A percentile compares a stretch with the other conserved stretches of the same genome.
Conservation (phyloP, 2,329 filamentous ascomycete genomes). For the Penicillium sp. region DNA sequence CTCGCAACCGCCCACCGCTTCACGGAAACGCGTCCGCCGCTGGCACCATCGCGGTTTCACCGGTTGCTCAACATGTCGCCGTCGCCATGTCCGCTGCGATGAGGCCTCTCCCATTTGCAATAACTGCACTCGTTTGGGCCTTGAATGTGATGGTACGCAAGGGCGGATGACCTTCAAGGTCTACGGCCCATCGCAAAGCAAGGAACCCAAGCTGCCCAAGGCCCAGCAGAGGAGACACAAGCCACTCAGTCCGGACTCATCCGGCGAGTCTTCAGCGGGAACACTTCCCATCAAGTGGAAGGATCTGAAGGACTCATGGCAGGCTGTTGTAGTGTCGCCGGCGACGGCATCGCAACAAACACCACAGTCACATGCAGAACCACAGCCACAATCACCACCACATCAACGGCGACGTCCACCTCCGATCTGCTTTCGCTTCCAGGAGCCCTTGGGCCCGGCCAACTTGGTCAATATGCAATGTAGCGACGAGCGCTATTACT, state of each 20-base stretch:
- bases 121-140: constrained; percentile 36
- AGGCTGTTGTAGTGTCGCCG: constrained; percentile 28
- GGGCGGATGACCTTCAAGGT: constrained; percentile 39
- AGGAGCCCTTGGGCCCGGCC: constrained; percentile 23
- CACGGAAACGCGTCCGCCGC: constrained; percentile 35
- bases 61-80: constrained; percentile 41
- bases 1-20: constrained; percentile 15
- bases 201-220: constrained; percentile 10
- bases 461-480: constrained; percentile 23
- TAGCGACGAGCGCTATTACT: constrained; percentile 34
- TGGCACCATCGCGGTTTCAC: constrained; percentile 45
- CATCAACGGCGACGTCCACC: constrained; percentile 3
- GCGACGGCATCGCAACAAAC: constrained; percentile 9
- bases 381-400: constrained; percentile 3
- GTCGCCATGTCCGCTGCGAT: constrained; percentile 41
- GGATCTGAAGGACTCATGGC: constrained; percentile 9
- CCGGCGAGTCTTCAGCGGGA: constrained; percentile 10
- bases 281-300: constrained; percentile 7
- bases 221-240: constrained; percentile 21
- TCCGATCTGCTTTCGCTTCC: constrained; percentile 23
- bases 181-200: constrained; percentile 30
- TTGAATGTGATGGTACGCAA: constrained; percentile 35
- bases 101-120: constrained; percentile 34
- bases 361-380: neutral
- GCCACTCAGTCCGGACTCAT: constrained; percentile 12